Evolutionary conservation across 2,329 filamentous ascomycete species (phyloP), one percentile per base, ranked within the genome.

Genomic region (Westerdykella aurantiaca): DNA sequence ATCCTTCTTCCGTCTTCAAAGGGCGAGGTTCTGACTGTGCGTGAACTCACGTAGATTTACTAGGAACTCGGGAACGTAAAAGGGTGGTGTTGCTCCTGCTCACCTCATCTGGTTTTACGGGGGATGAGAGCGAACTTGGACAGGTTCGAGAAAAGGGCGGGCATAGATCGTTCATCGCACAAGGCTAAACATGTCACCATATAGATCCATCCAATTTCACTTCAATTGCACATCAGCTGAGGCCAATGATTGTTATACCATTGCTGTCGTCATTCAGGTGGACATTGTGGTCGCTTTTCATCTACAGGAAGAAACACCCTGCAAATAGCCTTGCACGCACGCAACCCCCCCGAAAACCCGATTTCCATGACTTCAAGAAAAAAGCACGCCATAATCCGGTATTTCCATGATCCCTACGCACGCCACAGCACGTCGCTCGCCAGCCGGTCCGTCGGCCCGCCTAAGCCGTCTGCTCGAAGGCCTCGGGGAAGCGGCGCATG

Each of bases 401-500:
- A 62, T 64, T 55, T 59, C 60, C 54, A 58, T 59, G 51, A 49
- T 57, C 50, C 60, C 57, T 47, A 55, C 51, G 49, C 46, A 50
- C 43, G 59, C 60, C 53, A 52, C 45, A 38, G 41, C 53, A 53
- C 25, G 5, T 29, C 25, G 11, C 11, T 7, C n/a, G n/a, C 51
- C 46, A 44, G 46, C 57, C 49, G 47, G 39, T 45, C 38, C 47
- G 45, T 47, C 42, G 41, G 42, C 38, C 54, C 57, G 41, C 47
- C 51, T 67, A 66, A 54, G 62, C 63, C 51, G 63, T 57, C 40
- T 51, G 42, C 55, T 68, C 74, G 78, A 94, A 98, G 69, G 93
- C 93, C 54, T 86, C 85, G 64, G 93, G 93, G 88, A 96, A 98
- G 66, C 88, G 82, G 75, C 82, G 83, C 70, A 98, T 83, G 85